phyloP scores from a whole-genome alignment of 2,329 filamentous ascomycete species.

The Bipolaris cookei region DNA sequence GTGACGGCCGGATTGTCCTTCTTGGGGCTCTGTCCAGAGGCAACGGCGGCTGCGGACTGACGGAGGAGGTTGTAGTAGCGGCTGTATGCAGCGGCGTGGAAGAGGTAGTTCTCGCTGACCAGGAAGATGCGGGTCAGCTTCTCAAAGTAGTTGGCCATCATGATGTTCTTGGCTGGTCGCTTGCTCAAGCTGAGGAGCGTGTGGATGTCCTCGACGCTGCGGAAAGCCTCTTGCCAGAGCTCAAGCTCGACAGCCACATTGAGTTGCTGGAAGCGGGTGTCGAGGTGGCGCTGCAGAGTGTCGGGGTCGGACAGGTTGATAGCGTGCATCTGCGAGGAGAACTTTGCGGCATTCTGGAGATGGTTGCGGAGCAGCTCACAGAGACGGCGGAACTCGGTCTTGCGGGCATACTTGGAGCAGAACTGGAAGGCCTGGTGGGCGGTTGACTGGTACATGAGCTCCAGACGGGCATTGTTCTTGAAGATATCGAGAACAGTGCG shows the following conservation, averaged over 20 bases:
- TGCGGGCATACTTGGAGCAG: constrained; percentile 96
- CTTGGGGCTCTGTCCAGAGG: constrained; percentile 86
- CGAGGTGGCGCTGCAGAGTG: constrained; percentile 93
- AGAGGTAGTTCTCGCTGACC: constrained; percentile 98
- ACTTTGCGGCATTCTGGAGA: constrained; percentile 98
- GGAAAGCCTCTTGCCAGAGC: constrained; percentile 99
- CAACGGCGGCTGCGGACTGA: constrained; percentile 82
- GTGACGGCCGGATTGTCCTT: constrained; percentile 89
- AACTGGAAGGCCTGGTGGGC: constrained; percentile 99
- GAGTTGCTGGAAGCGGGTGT: constrained; percentile 97
- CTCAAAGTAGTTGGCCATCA: constrained; percentile 99
- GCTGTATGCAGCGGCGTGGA: constrained; percentile 97
- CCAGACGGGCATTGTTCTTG: constrained; percentile 96
- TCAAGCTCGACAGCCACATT: constrained; percentile 98
- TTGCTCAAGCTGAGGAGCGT: constrained; percentile 97
- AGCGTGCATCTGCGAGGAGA: constrained; percentile 98
- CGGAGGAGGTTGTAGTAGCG: constrained; percentile 96
- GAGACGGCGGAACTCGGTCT: constrained; percentile 98
- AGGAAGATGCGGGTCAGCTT: constrained; percentile 98
- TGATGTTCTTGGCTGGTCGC: constrained; percentile 95
- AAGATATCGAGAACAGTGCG: constrained; percentile 97
- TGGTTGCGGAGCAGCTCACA: constrained; percentile 98
- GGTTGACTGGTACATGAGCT: constrained; percentile 98
- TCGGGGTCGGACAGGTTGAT: constrained; percentile 99
- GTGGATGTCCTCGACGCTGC: constrained; percentile 98